A percentile compares a stretch with the other conserved stretches of the same genome.
These are phyloP conservation scores for Emmonsia crescens DNA, from an alignment of 2,329 filamentous ascomycete species.

Conservation along the genomic window DNA sequence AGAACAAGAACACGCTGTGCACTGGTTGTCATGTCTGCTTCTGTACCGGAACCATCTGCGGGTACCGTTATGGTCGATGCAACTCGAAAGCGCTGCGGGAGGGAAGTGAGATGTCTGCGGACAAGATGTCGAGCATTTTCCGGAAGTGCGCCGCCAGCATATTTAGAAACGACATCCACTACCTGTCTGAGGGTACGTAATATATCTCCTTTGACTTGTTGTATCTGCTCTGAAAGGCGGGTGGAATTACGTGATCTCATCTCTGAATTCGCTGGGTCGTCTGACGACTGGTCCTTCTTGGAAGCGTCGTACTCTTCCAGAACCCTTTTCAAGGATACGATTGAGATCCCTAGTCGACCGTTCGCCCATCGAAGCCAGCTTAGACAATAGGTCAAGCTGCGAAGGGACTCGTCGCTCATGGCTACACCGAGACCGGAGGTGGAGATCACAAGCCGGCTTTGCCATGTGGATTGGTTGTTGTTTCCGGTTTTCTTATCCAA, in stretches of 20 bases:
- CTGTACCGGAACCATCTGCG: conserved; percentile 23
- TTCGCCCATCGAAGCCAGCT: conserved; percentile 73
- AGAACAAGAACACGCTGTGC: conserved; percentile 74
- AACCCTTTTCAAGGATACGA: conserved; percentile 61
- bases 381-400: conserved; percentile 75
- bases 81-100: conserved; percentile 71
- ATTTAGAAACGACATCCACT: conserved; percentile 75
- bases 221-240: conserved; percentile 49
- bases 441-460: conserved; percentile 73
- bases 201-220: conserved; percentile 56
- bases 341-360: conserved; percentile 63
- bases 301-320: conserved; percentile 67
- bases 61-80: conserved; percentile 46
- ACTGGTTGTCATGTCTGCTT: conserved; percentile 40
- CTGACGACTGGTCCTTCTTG: conserved; percentile 14
- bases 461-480: conserved; percentile 47
- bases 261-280: conserved; percentile 15
- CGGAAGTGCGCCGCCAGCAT: conserved; percentile 81
- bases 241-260: conserved; percentile 21
- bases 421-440: conserved; percentile 85
- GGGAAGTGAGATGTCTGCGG: conserved; percentile 67
- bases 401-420: conserved; percentile 78
- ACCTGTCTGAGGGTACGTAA: conserved; percentile 71
- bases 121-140: conserved; percentile 80
- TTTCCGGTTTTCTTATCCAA: conserved; percentile 19